Evolutionary conservation across 768 basidiomycete genomes (phyloP), one percentile per base, ranked within the genome.

Genomic region (Panellus pusillus): DNA sequence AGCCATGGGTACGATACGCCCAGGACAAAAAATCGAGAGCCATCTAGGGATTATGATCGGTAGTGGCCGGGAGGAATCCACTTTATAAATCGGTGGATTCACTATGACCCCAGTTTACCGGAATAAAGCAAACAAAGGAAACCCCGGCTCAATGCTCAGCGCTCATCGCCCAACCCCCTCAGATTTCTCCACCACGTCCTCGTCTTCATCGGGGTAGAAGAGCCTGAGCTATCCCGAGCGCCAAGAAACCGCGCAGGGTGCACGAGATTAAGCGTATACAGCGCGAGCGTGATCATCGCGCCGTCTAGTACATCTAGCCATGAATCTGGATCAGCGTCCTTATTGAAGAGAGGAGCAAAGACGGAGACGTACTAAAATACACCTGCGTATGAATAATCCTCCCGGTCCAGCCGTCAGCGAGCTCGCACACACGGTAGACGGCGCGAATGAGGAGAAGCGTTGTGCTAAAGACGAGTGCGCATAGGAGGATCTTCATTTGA

Each of bases 371-470:
- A 54, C 53, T 74, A 68, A 81, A 80, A 54, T 73, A 75, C 5
- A 76, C 47, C 60, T 85, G 65, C 1, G 77, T 80, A 1, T 65
- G 61, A 47, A 81, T 81, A 48, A 84, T 71, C 15, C 69, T 64
- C 9, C 82, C 81, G 20, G 61, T 63, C 80, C 80, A 83, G 0
- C 81, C 79, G 51, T 78, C 75, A 9, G 70, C 57, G 1, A 83
- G 70, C 65, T 82, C 80, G 52, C 79, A 70, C 4, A 74, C 77
- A 49, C 81, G 77, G 61, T 83, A 83, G 2, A 83, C 63, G 18
- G 50, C 79, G 75, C 79, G 74, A 50, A 81, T 78, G 60, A 79
- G 72, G 4, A 82, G 67, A 46, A 72, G 69, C 5, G 68, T 42
- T 0, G 78, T 79, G 44, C 68, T 72, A 52, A 81, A 71, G 0